Evolutionary conservation across 345 rosid genomes (phyloP).

Genomic region (Rhizophora mangle): DNA sequence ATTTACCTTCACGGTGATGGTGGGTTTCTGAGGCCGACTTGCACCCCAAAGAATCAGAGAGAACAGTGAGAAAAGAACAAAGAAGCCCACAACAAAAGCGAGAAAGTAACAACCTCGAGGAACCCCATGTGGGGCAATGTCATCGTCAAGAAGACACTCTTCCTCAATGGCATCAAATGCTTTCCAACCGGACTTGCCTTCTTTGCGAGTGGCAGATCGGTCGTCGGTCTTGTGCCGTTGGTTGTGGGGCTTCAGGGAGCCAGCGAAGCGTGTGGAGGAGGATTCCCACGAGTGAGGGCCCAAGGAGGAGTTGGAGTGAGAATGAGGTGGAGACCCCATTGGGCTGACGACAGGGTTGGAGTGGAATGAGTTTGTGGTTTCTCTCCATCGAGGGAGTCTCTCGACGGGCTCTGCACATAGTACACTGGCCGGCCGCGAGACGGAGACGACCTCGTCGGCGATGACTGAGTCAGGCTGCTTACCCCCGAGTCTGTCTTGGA

Average conservation of each 20-base stretch:
- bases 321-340: slow-evolving; percentile 65
- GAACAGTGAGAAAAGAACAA: slow-evolving; percentile 48
- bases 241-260: slow-evolving; percentile 38
- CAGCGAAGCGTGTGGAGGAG: slow-evolving; percentile 62
- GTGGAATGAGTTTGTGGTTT: slow-evolving; percentile 64
- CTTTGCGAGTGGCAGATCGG: slow-evolving; percentile 24
- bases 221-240: slow-evolving; percentile 19
- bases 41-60: slow-evolving; percentile 72
- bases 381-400: slow-evolving; percentile 67
- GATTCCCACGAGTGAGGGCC: slow-evolving; percentile 72
- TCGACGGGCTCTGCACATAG: slow-evolving; percentile 75
- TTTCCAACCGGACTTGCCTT: slow-evolving; percentile 33
- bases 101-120: slow-evolving; percentile 52
- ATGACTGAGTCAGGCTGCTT: slow-evolving; percentile 56
- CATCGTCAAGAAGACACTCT: slow-evolving; percentile 53
- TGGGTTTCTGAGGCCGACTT: slow-evolving; percentile 59
- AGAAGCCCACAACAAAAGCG: slow-evolving; percentile 49
- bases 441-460: slow-evolving; percentile 41
- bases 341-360: slow-evolving; percentile 66
- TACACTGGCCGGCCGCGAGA: slow-evolving; percentile 47
- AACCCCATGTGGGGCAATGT: slow-evolving; percentile 15
- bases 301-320: slow-evolving; percentile 65
- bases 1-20: slow-evolving; percentile 55
- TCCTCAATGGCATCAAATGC: slow-evolving; percentile 73
- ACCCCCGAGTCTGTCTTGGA: slow-evolving; percentile 64